phyloP scores from a whole-genome alignment of 1,139 yeast species.

The Candida labiduridarum region DNA sequence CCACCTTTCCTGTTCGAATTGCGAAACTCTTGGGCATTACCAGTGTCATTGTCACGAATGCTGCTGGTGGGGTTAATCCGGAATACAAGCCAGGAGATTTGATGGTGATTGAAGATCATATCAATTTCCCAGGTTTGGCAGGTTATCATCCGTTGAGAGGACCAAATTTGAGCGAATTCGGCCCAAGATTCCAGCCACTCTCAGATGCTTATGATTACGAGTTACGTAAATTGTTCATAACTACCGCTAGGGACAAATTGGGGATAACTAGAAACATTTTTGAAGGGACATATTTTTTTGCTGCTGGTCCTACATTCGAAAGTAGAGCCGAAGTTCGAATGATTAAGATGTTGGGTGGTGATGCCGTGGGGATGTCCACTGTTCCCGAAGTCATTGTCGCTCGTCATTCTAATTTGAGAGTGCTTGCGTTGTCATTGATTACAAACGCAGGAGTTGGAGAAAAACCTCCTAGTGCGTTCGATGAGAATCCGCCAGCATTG shows the following conservation, averaged over 20 bases:
- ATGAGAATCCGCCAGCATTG: slow-evolving; percentile 53
- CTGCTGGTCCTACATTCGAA: slow-evolving; percentile 94
- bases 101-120: slow-evolving; percentile 87
- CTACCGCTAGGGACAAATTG: slow-evolving; percentile 52
- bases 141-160: slow-evolving; percentile 91
- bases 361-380: slow-evolving; percentile 97
- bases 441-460: slow-evolving; percentile 81
- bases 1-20: slow-evolving; percentile 85
- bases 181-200: slow-evolving; percentile 85
- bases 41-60: slow-evolving; percentile 80
- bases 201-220: slow-evolving; percentile 87
- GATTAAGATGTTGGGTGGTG: slow-evolving; percentile 76
- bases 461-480: slow-evolving; percentile 75
- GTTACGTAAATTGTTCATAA: slow-evolving; percentile 60
- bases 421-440: slow-evolving; percentile 81
- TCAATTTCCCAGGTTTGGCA: slow-evolving; percentile 86
- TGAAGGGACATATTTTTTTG: slow-evolving; percentile 87
- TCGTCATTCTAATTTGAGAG: slow-evolving; percentile 80
- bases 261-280: slow-evolving; percentile 62
- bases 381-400: slow-evolving; percentile 96
- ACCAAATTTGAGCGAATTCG: slow-evolving; percentile 75
- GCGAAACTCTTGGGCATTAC: slow-evolving; percentile 64
- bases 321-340: slow-evolving; percentile 89
- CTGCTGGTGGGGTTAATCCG: slow-evolving; percentile 87
- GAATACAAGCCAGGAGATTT: slow-evolving; percentile 78